Percentiles rank a stretch among this genome's conserved stretches.
phyloP scores from a whole-genome alignment of 169 alveolate genomes.

The Eimeria sp. region DNA sequence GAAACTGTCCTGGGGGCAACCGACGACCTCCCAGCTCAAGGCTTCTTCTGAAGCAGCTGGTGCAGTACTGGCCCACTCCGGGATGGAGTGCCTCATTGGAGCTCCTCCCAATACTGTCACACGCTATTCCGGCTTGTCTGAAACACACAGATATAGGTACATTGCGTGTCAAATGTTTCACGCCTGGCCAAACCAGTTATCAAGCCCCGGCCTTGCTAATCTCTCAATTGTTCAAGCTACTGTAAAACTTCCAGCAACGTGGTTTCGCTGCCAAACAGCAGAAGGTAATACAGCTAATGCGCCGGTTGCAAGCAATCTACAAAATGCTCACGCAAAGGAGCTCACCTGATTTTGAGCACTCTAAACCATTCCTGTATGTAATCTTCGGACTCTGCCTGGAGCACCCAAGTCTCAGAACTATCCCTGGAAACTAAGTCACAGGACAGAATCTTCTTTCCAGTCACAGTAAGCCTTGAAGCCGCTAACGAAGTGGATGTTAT shows the following conservation, averaged over 20 bases:
- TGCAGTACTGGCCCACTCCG: conserved; percentile 76
- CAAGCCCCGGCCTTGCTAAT: not conserved
- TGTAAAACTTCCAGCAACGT: not conserved
- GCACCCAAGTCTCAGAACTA: conserved; percentile 54
- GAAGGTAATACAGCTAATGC: not conserved
- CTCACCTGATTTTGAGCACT: conserved; percentile 67
- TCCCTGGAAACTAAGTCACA: conserved; percentile 7
- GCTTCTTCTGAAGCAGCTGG: conserved; percentile 52
- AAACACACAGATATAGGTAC: not conserved
- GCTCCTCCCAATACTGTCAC: conserved; percentile 35
- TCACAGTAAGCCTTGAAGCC: conserved; percentile 16
- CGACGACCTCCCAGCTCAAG: conserved; percentile 60
- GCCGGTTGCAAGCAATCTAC: not conserved
- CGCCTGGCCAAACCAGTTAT: not conserved
- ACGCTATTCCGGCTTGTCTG: conserved; percentile 55
- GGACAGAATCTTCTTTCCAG: conserved; percentile 51
- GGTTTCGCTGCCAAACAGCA: not conserved
- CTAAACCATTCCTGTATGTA: conserved; percentile 61
- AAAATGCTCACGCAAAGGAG: not conserved
- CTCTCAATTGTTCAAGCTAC: not conserved
- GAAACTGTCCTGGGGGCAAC: conserved; percentile 41
- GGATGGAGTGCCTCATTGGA: conserved; percentile 56
- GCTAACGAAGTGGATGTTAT: not conserved
- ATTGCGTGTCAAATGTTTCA: not conserved
- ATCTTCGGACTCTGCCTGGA: conserved; percentile 50